Evolutionary conservation across 1,139 yeast genomes (phyloP), one percentile per base, ranked within the genome.

Genomic region (Zygoascus meyerae): DNA sequence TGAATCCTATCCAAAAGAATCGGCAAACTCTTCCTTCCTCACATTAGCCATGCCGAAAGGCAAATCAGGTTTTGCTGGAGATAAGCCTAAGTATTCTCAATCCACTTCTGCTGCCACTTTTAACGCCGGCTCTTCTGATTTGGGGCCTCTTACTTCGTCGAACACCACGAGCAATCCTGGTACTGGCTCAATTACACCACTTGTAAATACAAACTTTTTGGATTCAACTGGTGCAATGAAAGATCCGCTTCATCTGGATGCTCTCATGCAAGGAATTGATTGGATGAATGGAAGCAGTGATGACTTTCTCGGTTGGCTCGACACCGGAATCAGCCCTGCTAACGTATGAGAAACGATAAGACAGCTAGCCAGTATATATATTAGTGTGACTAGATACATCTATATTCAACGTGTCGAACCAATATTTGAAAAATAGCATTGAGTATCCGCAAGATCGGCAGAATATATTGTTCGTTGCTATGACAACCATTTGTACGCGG

Each of bases 301-400:
- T 62, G 97, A 89, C 62, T 83, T 90, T 61, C 70, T 90, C 45
- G 97, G 97, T n/a, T 90, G 96, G 96, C 84, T 89, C 70, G 96
- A 89, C 61, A 80, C 73, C 58, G 76, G 77, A 52, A 74, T 76
- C 79, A 77, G 76, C 4, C 80, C 80, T 15, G 46, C n/a, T n/a
- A n/a, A n/a, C n/a, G n/a, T n/a, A n/a, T n/a, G n/a, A n/a, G n/a
- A 44, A 15, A 48, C 32, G 45, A 5, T 9, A 16, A 26, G 41
- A 17, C 14, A n/a, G n/a, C n/a, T n/a, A n/a, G n/a, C n/a, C n/a
- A n/a, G n/a, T n/a, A n/a, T n/a, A n/a, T n/a, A n/a, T n/a, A n/a
- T n/a, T n/a, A n/a, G n/a, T n/a, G n/a, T n/a, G n/a, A n/a, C n/a
- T n/a, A n/a, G n/a, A n/a, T n/a, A n/a, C n/a, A n/a, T n/a, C n/a